phyloP scores from a whole-genome alignment of 1,139 yeast species.

The Nakaseomyces delphensis region DNA sequence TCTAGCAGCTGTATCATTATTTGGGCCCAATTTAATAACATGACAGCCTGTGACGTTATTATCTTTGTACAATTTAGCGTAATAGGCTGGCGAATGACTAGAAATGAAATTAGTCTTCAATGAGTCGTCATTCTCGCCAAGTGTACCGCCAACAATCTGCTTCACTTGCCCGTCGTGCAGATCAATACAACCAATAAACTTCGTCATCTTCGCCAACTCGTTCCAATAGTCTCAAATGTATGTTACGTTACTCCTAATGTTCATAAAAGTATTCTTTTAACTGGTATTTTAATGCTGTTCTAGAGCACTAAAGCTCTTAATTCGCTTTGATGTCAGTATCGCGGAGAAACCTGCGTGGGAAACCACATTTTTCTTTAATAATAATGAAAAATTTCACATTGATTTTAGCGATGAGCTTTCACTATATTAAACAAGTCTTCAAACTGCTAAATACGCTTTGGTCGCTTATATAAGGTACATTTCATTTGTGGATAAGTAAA shows the following conservation, averaged over 20 bases:
- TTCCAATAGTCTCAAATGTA: not conserved
- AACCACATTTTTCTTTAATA: not conserved
- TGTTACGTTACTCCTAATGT: not conserved
- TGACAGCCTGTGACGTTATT: constrained; percentile 68
- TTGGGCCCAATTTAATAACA: constrained; percentile 81
- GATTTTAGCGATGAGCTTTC: not conserved
- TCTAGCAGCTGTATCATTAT: constrained; percentile 75
- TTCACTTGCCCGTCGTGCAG: constrained; percentile 91
- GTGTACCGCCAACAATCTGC: constrained; percentile 92
- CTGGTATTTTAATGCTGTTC: too few relatives aligned
- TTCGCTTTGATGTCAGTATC: too few relatives aligned
- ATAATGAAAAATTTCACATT: constrained; percentile 1
- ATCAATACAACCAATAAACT: constrained; percentile 90
- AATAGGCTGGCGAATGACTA: constrained; percentile 62
- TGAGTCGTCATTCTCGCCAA: constrained; percentile 44
- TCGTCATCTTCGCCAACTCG: constrained; percentile 48
- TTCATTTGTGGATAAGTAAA: too few relatives aligned
- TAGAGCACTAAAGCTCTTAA: too few relatives aligned
- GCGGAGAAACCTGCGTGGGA: not conserved
- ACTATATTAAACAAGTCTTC: too few relatives aligned
- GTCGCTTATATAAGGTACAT: too few relatives aligned
- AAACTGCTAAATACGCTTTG: too few relatives aligned
- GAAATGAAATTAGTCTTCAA: constrained; percentile 70
- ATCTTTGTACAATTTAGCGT: constrained; percentile 59
- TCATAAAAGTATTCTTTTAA: too few relatives aligned